Evolutionary conservation across 768 basidiomycete genomes (phyloP).

Genomic region (Clitopilus hobsonii): DNA sequence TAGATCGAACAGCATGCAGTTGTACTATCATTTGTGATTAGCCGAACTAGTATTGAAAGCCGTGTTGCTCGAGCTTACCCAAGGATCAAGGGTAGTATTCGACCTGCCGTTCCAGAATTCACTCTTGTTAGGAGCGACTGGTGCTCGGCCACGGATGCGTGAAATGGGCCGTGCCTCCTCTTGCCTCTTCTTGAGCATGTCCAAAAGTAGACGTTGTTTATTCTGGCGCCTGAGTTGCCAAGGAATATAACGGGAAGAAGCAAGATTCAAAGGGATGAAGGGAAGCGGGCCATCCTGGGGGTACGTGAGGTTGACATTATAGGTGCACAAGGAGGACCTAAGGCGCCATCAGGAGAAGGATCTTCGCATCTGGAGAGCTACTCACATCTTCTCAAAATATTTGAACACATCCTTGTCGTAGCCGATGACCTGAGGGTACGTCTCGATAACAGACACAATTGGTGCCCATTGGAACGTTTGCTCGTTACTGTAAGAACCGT

Average conservation of each 20-base stretch:
- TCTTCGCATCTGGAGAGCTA: constrained; percentile 7
- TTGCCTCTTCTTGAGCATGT: constrained; percentile 16
- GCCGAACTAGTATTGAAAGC: neutral
- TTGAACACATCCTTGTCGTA: constrained; percentile 64
- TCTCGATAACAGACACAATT: constrained; percentile 58
- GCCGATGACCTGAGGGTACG: constrained; percentile 72
- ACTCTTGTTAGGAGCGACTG: constrained; percentile 18
- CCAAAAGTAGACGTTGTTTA: constrained; percentile 13
- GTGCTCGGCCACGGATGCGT: constrained; percentile 41
- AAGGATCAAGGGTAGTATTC: constrained; percentile 53
- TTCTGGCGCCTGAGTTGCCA: constrained; percentile 16
- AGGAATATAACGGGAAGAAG: constrained; percentile 30
- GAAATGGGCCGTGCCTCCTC: constrained; percentile 19
- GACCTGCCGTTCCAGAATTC: constrained; percentile 23
- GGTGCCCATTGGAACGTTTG: constrained; percentile 50
- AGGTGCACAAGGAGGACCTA: constrained; percentile 59
- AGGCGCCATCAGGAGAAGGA: no score
- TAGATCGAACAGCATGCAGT: constrained; percentile 60
- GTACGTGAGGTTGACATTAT: constrained; percentile 64
- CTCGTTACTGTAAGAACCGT: constrained; percentile 53
- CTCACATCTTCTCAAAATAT: constrained; percentile 68
- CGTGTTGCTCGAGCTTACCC: constrained; percentile 25
- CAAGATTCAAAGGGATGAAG: constrained; percentile 27
- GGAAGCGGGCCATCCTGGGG: constrained; percentile 56
- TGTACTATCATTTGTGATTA: constrained; percentile 35